These are phyloP conservation scores for Lachnellula hyalina DNA, from an alignment of 2,329 filamentous ascomycete genomes.

Conservation along the genomic window DNA sequence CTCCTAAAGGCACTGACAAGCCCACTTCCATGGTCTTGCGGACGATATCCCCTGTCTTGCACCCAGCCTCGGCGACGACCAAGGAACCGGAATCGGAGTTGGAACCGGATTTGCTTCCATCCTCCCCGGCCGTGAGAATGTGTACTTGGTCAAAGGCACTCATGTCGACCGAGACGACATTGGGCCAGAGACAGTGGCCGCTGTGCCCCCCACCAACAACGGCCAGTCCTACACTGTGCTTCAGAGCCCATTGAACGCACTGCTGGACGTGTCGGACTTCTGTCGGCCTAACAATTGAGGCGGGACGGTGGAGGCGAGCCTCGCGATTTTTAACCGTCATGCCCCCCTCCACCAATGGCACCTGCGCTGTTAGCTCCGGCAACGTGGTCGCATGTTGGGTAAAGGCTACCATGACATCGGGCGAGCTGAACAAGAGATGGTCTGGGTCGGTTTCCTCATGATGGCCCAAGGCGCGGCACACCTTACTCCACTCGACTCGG, in stretches of 20 bases:
- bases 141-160: constrained; percentile 46
- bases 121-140: constrained; percentile 30
- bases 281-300: constrained; percentile 42
- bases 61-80: constrained; percentile 50
- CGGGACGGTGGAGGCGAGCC: constrained; percentile 40
- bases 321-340: constrained; percentile 46
- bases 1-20: constrained; percentile 53
- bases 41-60: constrained; percentile 51
- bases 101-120: constrained; percentile 15
- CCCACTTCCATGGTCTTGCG: constrained; percentile 36
- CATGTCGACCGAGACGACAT: constrained; percentile 55
- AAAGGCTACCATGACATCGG: constrained; percentile 47
- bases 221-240: constrained; percentile 41
- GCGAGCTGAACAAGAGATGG: constrained; percentile 43
- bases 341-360: constrained; percentile 29
- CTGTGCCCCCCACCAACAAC: constrained; percentile 56
- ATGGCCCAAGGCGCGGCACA: constrained; percentile 45
- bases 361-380: constrained; percentile 37
- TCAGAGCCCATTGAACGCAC: constrained; percentile 52
- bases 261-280: constrained; percentile 44
- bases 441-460: constrained; percentile 33
- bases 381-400: constrained; percentile 40
- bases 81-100: constrained; percentile 30
- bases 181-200: constrained; percentile 49
- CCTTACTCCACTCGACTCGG: constrained; percentile 41